phyloP scores from a whole-genome alignment of 345 rosid genomes.

The Hirschfeldia incana region DNA sequence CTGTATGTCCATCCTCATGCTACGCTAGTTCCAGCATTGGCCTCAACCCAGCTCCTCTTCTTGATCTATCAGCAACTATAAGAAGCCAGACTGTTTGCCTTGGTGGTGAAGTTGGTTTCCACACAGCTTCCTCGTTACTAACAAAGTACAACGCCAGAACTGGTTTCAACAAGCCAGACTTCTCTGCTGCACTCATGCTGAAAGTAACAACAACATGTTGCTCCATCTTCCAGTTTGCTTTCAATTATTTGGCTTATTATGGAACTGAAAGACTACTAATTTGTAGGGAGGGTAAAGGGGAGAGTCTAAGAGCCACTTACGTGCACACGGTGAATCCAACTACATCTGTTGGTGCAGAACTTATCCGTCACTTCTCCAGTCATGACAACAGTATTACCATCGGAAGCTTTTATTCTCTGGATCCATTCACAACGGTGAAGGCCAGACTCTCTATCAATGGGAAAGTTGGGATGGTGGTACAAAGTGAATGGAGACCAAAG shows the following conservation, averaged over 20 bases:
- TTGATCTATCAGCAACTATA: slow-evolving; percentile 75
- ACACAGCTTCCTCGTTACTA: slow-evolving; percentile 68
- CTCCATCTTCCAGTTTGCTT: background rate
- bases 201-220: slow-evolving; percentile 41
- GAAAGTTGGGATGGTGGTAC: slow-evolving; percentile 60
- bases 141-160: slow-evolving; percentile 73
- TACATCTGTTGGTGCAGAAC: slow-evolving; percentile 69
- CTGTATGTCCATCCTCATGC: slow-evolving; percentile 77
- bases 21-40: slow-evolving; percentile 71
- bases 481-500: slow-evolving; percentile 79
- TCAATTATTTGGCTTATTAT: background rate
- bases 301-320: slow-evolving; percentile 67
- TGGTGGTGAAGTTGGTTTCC: slow-evolving; percentile 79
- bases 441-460: slow-evolving; percentile 60
- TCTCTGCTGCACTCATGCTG: slow-evolving; percentile 65
- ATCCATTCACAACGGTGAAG: slow-evolving; percentile 62
- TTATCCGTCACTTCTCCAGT: slow-evolving; percentile 65
- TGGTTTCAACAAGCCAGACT: slow-evolving; percentile 60
- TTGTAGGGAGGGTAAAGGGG: slow-evolving; percentile 71
- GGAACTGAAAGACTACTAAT: background rate
- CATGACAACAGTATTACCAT: slow-evolving; percentile 56
- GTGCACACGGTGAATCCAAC: slow-evolving; percentile 56
- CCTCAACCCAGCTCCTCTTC: slow-evolving; percentile 66
- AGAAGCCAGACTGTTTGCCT: slow-evolving; percentile 62
- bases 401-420: slow-evolving; percentile 60